These are phyloP conservation scores for Platismatia glauca DNA, from an alignment of 495 filamentous ascomycete genomes.

Conservation along the genomic window DNA sequence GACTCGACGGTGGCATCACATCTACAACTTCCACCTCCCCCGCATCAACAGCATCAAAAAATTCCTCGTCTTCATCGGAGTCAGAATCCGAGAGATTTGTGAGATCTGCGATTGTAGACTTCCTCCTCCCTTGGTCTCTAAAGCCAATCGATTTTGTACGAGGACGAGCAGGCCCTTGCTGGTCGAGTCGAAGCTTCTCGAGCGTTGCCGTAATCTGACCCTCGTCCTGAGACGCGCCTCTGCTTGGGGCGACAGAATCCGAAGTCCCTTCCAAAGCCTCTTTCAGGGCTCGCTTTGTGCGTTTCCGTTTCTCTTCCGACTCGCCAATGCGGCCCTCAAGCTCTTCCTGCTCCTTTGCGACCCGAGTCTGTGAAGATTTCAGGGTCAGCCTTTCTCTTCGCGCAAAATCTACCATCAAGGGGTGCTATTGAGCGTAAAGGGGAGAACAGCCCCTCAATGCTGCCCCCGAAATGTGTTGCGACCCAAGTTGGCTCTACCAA, in stretches of 20 bases:
- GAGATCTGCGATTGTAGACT: conserved; percentile 52
- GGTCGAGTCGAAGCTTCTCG: conserved; percentile 15
- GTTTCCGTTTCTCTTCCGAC: conserved; percentile 79
- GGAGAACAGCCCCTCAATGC: too few relatives aligned
- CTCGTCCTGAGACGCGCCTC: conserved; percentile 22
- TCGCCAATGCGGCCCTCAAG: conserved; percentile 80
- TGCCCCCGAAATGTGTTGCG: not conserved
- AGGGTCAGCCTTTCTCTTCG: not conserved
- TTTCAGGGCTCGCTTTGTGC: conserved; percentile 80
- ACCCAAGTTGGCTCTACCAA: not conserved
- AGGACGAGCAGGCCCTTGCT: conserved; percentile 24
- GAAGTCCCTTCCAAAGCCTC: conserved; percentile 66
- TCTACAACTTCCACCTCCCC: conserved; percentile 76
- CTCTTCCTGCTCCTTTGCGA: conserved; percentile 87
- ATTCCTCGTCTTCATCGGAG: conserved; percentile 81
- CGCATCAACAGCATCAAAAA: conserved; percentile 93
- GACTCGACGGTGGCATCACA: conserved; percentile 42
- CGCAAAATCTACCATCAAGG: too few relatives aligned
- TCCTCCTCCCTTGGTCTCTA: conserved; percentile 36
- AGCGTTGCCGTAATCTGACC: conserved; percentile 11
- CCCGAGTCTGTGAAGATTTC: conserved; percentile 41
- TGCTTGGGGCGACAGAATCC: conserved; percentile 31
- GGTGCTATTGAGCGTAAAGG: not conserved
- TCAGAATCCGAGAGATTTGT: conserved; percentile 67
- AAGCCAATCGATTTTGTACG: conserved; percentile 39